Conservation (phyloP, 169 alveolate species). For the Neospora caninum region DNA sequence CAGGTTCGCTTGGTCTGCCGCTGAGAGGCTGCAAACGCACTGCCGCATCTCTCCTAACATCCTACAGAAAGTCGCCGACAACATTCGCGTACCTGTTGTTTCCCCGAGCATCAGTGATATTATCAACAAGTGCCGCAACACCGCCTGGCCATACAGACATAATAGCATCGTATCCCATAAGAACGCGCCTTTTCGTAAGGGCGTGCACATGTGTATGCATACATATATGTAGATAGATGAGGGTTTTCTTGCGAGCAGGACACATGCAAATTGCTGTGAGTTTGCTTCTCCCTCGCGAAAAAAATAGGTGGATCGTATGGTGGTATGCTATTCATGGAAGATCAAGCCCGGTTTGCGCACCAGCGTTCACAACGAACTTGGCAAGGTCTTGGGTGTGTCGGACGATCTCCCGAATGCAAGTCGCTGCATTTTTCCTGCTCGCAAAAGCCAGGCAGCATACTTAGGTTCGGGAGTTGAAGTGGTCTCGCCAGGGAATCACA, state of each 20-base stretch:
- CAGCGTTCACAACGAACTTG: slow-evolving; percentile 88
- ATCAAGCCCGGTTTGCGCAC: background rate
- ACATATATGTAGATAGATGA: too few relatives aligned
- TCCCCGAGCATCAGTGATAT: slow-evolving; percentile 91
- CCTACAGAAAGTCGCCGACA: background rate
- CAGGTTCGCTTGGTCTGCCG: background rate
- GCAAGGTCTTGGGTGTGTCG: slow-evolving; percentile 90
- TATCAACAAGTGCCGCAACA: slow-evolving; percentile 93
- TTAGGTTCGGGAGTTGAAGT: too few relatives aligned
- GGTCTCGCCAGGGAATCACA: too few relatives aligned
- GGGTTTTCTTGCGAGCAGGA: too few relatives aligned
- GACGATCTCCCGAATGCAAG: slow-evolving; percentile 93
- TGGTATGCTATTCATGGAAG: too few relatives aligned
- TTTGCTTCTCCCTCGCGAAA: too few relatives aligned
- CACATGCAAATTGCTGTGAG: too few relatives aligned
- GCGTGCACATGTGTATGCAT: too few relatives aligned
- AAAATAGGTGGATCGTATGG: too few relatives aligned
- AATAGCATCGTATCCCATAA: too few relatives aligned
- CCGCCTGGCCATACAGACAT: slow-evolving; percentile 79
- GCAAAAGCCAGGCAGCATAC: background rate
- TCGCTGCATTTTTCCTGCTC: slow-evolving; percentile 92
- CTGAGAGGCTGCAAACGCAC: background rate
- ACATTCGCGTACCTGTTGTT: slow-evolving; percentile 75
- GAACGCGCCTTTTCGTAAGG: too few relatives aligned
- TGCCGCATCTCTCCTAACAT: background rate